Base-by-base conservation (phyloP, 192 early-diverging fungal genomes). In the Coemansia sp. region DNA sequence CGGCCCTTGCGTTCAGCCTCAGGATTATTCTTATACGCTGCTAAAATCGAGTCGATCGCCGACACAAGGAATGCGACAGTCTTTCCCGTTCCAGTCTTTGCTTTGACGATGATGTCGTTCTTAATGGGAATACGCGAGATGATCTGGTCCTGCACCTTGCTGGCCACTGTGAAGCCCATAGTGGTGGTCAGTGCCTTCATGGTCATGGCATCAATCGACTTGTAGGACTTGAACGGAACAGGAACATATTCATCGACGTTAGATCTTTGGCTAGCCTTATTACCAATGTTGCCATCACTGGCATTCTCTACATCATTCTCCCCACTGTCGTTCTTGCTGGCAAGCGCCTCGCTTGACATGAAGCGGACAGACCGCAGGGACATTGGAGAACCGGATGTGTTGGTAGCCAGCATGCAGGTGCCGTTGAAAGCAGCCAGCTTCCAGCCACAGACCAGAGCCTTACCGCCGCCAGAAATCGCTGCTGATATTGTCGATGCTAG, bases 61-160 rank as follows among this genome's bases (percentile, higher is more conserved):
- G 95, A 91, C 39, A 95, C 86, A 73, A 99, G 76, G 64, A 99
- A 99, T n/a, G 94, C 97, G 18, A 94, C 77, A 0, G 95, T 99
- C 77, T 99, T 99, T 49, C 97, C 97, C 0, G 96, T 97, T 70
- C 97, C 97, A 12, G 97, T 99, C 81, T 98, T 97, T 9, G 96
- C 94, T 67, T 94, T 91, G 65, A 97, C 92, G 79, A 99, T 89
- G 64, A 98, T 84, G 70, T 99, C 97, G 9, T 70, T 72, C 15
- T 85, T 77, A 21, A 89, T 86, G 19, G 92, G 92, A 40, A 93
- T 68, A 40, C 84, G 74, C 6, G 84, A 85, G 44, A 94, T 75
- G n/a, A 98, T 91, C 71, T 88, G 87, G 39, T 91, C 72, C 71
- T 98, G 96, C 5, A 97, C 95, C 68, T 88, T 83, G 61, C 93